Conservation (phyloP, 805 yeast genomes). For the Wickerhamomyces xylosicus region DNA sequence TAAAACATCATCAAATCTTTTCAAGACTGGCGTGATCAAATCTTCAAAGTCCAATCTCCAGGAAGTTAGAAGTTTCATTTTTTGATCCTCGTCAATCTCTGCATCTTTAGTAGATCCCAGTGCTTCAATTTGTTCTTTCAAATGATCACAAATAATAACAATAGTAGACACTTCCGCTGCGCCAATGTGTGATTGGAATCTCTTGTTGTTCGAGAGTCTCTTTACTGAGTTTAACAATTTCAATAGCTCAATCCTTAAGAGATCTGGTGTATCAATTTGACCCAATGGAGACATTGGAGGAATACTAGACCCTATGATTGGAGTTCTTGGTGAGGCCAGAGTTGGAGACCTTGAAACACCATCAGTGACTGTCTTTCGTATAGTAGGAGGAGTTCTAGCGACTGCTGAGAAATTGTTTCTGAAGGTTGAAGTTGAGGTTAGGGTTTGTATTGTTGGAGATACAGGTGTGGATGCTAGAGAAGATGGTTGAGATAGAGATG, state of each 20-base stretch:
- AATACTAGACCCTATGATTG: not conserved
- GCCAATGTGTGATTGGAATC: not conserved
- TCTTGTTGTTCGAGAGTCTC: not conserved
- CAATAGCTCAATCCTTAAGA: not conserved
- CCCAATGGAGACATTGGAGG: not conserved
- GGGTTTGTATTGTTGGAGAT: too few relatives aligned
- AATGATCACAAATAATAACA: not conserved
- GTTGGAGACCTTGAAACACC: not conserved
- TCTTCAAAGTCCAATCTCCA: not conserved
- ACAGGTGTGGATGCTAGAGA: too few relatives aligned
- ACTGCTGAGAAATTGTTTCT: too few relatives aligned
- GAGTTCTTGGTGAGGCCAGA: not conserved
- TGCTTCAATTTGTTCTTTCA: not conserved
- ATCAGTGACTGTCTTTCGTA: not conserved
- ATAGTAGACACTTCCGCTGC: not conserved
- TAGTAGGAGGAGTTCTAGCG: too few relatives aligned
- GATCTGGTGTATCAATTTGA: not conserved
- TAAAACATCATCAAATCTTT: not conserved
- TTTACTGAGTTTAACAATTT: not conserved
- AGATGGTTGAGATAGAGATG: not conserved
- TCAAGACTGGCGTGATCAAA: not conserved
- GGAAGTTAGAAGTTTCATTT: not conserved
- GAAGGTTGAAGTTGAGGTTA: too few relatives aligned
- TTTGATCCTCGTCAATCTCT: not conserved
- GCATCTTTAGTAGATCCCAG: not conserved